These are phyloP conservation scores for Jatropha podagrica DNA, from an alignment of 441 rosid genomes.

Conservation along the genomic window DNA sequence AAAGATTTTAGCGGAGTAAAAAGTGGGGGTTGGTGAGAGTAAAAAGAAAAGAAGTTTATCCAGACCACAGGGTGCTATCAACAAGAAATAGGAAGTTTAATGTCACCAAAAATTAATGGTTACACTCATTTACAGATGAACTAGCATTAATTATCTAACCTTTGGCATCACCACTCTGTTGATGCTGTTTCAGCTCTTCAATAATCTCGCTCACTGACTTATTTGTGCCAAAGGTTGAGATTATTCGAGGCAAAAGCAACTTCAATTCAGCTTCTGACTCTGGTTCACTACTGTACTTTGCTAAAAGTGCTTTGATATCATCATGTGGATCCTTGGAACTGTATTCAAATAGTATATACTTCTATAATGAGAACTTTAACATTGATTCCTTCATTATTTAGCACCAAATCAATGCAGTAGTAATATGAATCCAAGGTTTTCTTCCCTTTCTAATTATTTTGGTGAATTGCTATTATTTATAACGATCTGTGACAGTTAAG, in stretches of 20 bases:
- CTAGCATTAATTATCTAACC: conserved; percentile 39
- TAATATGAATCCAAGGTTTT: neutral
- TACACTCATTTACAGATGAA: neutral
- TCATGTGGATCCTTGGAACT: conserved; percentile 74
- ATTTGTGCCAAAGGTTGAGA: conserved; percentile 56
- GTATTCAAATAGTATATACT: conserved; percentile 22
- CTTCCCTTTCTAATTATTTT: neutral
- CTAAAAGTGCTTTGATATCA: conserved; percentile 55
- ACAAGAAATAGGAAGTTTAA: neutral
- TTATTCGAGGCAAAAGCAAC: conserved; percentile 68
- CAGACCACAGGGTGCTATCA: neutral
- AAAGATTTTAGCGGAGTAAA: neutral
- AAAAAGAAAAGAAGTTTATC: neutral
- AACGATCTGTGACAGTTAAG: neutral
- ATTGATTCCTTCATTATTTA: neutral
- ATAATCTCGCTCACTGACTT: conserved; percentile 67
- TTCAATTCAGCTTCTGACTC: conserved; percentile 73
- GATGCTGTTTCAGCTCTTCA: conserved; percentile 65
- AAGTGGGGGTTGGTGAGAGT: neutral
- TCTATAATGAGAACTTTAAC: neutral
- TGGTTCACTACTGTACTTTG: conserved; percentile 56
- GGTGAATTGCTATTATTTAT: neutral
- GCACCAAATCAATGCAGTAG: neutral
- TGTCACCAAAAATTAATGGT: neutral
- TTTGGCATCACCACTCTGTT: conserved; percentile 57